A percentile compares a stretch with the other conserved stretches of the same genome.
phyloP scores from a whole-genome alignment of 176 grass and related monocot species.

The Phoenix dactylifera region DNA sequence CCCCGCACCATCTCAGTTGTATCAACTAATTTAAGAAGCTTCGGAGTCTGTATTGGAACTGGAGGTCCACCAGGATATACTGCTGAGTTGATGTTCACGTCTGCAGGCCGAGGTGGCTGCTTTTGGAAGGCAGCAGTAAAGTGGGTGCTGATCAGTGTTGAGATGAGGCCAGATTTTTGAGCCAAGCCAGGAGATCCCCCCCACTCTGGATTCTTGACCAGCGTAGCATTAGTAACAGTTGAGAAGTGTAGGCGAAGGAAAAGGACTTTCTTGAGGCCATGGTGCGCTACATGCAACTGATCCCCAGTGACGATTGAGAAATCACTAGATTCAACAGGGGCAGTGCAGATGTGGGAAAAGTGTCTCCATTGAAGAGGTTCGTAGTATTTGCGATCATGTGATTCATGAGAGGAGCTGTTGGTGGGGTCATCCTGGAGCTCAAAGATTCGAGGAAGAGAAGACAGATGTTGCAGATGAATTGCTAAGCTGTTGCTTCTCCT shows the following conservation, averaged over 20 bases:
- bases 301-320: no score
- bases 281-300: no score
- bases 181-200: no score
- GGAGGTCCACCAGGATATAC: constrained; percentile 87
- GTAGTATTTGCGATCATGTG: constrained; percentile 57
- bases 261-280: no score
- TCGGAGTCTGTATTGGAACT: constrained; percentile 58
- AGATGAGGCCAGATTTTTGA: no score
- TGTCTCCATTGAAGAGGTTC: constrained; percentile 83
- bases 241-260: no score
- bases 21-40: constrained; percentile 80
- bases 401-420: constrained; percentile 31
- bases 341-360: constrained; percentile 92
- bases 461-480: constrained; percentile 88
- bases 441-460: constrained; percentile 76
- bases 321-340: no score
- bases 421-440: constrained; percentile 56
- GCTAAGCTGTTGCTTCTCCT: constrained; percentile 89
- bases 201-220: no score
- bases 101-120: constrained; percentile 43
- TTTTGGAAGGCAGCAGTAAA: constrained; percentile 64
- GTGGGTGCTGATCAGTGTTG: no score
- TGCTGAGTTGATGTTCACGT: constrained; percentile 90
- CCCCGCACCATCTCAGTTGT: constrained; percentile 76
- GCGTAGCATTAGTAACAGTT: no score